Evolutionary conservation across 208 protist species (phyloP), one percentile per base, ranked within the genome.

Genomic region (Leishmania guyanensis): DNA sequence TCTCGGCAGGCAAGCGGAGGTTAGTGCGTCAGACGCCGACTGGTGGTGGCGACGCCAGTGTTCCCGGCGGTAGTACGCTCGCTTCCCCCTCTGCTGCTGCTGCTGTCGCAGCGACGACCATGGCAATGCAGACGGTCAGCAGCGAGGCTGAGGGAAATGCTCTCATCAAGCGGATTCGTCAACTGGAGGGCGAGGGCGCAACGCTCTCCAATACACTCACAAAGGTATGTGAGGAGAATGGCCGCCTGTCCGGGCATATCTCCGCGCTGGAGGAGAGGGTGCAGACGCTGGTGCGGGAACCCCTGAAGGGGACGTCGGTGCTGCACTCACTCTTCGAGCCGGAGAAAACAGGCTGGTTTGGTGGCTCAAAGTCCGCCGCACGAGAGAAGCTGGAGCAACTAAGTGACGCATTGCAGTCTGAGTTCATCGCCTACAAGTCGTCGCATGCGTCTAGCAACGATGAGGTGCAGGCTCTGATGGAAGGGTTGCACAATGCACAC

Each of bases 171-270:
- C 86, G 92, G 39, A 76, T 98, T 43, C 78, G 83, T 5, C 90
- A 94, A 83, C 87, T 96, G 56, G 90, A 96, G 84, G 68, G 46
- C 16, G 92, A 98, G 74, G 92, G 90, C 74, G 60, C 78, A 17
- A 80, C 87, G 36, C 86, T 98, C 9, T 87, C 92, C 14, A 86
- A 87, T 51, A 81, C 89, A 8, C 87, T 98, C 33, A 80, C 89
- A 10, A 93, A 91, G 74, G 84, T 98, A 14, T 96, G 93, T 68
- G 92, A 96, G n/a, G 91, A 98, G 69, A 98, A 96, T 81, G 82
- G 87, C 0, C 80, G 75, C n/a, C 88, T 98, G 29, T 81, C 86
- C 0, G 69, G 39, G 10, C 77, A 89, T 60, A 69, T 96, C 8
- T 70, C 82, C 0, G 6, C 66, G 9, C 62, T 92, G 48, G 71